Evolutionary conservation across 805 yeast species (phyloP).

Genomic region (Starmerella scarabaei): DNA sequence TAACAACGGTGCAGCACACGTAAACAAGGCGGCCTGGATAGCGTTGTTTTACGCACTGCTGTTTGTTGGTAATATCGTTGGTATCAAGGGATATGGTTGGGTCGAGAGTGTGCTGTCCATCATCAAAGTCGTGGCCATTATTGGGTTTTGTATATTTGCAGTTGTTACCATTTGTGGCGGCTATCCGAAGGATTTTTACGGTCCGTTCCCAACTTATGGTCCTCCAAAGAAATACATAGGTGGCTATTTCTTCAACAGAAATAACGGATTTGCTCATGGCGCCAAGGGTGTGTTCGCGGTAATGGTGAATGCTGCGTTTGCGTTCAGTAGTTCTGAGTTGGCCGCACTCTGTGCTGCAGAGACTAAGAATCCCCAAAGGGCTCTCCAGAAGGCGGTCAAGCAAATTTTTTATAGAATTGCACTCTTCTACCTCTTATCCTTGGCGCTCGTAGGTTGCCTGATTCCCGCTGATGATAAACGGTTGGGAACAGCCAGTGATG

Average conservation of each 20-base stretch:
- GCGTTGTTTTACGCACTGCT: conserved; percentile 40
- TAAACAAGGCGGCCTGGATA: conserved; percentile 45
- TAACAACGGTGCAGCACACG: conserved; percentile 22
- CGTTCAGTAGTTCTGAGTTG: conserved; percentile 63
- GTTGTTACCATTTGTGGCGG: conserved; percentile 41
- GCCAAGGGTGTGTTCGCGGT: conserved; percentile 53
- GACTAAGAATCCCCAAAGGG: conserved; percentile 48
- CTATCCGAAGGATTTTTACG: too few relatives aligned
- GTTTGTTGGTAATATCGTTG: conserved; percentile 38
- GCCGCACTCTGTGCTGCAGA: conserved; percentile 67
- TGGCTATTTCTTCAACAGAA: conserved; percentile 43
- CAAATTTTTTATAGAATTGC: conserved; percentile 72
- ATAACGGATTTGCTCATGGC: conserved; percentile 49
- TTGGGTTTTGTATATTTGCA: conserved; percentile 51
- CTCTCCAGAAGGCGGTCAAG: conserved; percentile 59
- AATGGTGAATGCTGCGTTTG: conserved; percentile 54
- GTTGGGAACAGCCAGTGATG: conserved; percentile 41
- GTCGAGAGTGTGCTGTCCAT: conserved; percentile 49
- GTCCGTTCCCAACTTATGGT: conserved; percentile 43
- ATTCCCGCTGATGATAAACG: conserved; percentile 44
- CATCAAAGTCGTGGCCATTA: conserved; percentile 45
- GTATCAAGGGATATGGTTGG: conserved; percentile 51
- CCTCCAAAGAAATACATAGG: conserved; percentile 43
- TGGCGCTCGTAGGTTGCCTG: conserved; percentile 45
- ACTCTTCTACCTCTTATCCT: conserved; percentile 50